Conservation (phyloP, 768 basidiomycete genomes). For the Trametes elegans region DNA sequence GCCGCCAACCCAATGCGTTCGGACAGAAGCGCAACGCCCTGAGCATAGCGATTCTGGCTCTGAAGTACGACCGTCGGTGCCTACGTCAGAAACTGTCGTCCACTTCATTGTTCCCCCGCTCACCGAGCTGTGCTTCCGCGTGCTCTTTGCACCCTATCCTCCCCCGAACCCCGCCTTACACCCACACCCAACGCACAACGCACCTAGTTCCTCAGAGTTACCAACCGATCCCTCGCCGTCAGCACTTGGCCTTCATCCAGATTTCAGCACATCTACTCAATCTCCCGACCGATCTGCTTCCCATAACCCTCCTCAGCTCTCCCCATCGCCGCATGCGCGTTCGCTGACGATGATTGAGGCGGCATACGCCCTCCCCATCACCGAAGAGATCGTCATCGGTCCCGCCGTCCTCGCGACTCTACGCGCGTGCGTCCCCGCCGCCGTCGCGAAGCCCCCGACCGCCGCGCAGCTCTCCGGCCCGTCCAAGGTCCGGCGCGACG, state of each 20-base stretch:
- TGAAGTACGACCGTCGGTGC: too few relatives aligned
- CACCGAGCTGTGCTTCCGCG: constrained; percentile 38
- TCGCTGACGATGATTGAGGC: constrained; percentile 19
- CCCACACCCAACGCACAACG: neutral
- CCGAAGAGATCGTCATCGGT: constrained; percentile 26
- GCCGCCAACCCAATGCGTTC: constrained; percentile 2
- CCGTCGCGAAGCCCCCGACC: constrained; percentile 24
- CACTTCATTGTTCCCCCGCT: constrained; percentile 30
- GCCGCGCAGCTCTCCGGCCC: constrained; percentile 7
- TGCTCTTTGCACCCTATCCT: constrained; percentile 32
- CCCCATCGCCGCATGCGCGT: neutral
- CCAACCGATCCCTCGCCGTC: neutral
- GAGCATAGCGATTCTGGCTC: too few relatives aligned
- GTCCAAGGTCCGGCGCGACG: constrained; percentile 13
- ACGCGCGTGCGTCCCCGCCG: constrained; percentile 28
- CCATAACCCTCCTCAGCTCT: neutral
- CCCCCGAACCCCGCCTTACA: too few relatives aligned
- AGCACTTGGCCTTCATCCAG: neutral
- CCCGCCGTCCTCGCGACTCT: constrained; percentile 28
- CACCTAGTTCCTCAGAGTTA: neutral
- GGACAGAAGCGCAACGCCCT: too few relatives aligned
- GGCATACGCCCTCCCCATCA: constrained; percentile 32
- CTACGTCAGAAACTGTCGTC: constrained; percentile 14
- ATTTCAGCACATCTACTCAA: neutral
- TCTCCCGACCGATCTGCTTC: neutral